Percentiles rank a stretch among this genome's conserved stretches.
Evolutionary conservation across 169 alveolate genomes (phyloP).

Genomic region (Cryptosporidium bovis): DNA sequence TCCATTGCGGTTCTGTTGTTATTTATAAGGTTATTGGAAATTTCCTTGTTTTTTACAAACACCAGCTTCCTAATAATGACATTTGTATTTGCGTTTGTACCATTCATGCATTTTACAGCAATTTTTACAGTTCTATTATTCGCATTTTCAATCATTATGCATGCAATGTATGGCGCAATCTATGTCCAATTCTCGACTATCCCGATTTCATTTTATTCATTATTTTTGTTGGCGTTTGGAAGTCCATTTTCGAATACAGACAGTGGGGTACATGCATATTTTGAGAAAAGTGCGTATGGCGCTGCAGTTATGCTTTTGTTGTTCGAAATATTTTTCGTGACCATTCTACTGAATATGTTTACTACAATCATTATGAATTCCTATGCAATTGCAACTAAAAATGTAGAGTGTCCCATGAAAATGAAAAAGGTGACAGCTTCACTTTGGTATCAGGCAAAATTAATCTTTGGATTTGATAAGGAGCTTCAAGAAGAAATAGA

Average conservation of each 20-base stretch:
- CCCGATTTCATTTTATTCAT: conserved; percentile 66
- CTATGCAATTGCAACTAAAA: conserved; percentile 63
- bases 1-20: conserved; percentile 63
- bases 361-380: conserved; percentile 74
- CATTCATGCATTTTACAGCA: conserved; percentile 68
- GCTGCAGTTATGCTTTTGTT: conserved; percentile 71
- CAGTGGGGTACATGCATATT: conserved; percentile 50
- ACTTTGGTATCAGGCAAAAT: conserved; percentile 72
- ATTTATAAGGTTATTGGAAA: conserved; percentile 59
- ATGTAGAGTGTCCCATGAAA: conserved; percentile 53
- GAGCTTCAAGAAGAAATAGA: conserved; percentile 64
- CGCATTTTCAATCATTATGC: conserved; percentile 71
- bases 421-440: conserved; percentile 74
- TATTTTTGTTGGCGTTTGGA: conserved; percentile 62
- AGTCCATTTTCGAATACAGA: conserved; percentile 63
- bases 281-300: conserved; percentile 69
- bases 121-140: conserved; percentile 33
- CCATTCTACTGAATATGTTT: conserved; percentile 62
- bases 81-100: conserved; percentile 72
- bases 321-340: conserved; percentile 61
- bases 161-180: conserved; percentile 74
- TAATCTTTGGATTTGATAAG: conserved; percentile 51
- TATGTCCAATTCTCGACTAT: conserved; percentile 68
- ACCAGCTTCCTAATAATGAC: conserved; percentile 65
- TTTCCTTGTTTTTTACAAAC: conserved; percentile 40